Base-by-base conservation (phyloP, 495 filamentous ascomycete genomes). In the Extremus antarcticus region DNA sequence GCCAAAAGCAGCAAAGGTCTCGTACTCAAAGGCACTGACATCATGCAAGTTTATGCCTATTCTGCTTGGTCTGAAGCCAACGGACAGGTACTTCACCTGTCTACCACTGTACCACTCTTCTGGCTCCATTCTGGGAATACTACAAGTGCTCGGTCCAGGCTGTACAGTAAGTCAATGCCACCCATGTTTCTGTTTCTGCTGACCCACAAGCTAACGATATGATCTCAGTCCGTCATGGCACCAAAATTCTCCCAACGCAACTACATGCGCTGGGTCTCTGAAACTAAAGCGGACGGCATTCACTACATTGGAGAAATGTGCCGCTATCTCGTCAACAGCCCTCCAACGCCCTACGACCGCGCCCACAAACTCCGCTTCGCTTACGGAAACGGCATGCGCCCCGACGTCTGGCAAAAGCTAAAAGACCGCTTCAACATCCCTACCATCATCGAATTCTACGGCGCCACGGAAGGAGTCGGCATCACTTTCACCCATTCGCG, bases 291-390 rank as follows among this genome's bases (percentile, higher is more conserved):
- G 24, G 95, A 87, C 0, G 74, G 88, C 20, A 84, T 97, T 57
- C 92, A 96, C 63, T 98, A 98, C 60, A 91, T 98, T 10, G 92
- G 92, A 32, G 92, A 98, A 66, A 95, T 87, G 0, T 88, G 89
- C 56, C 84, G 92, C 1, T 98, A 98, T 66, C 78, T 98, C 16
- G 77, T 96, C 39, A 74, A 86, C 0, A 80, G 83, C 0, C 80
- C 87, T 0, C 77, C 86, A 66, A 87, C 58, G 73, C 83, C 2
- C 60, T 73, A 89, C 35, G 92, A 97, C 68, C 80, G 77, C 54
- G 79, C 84, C 55, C 83, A 96, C 70, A 80, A 74, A 0, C 76
- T 97, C 3, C 83, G 85, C 2, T 43, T 86, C n/a, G 91, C 89
- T 0, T 87, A 91, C 54, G 92, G 92, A 9, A 98, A 98, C 62